Base-by-base conservation (phyloP, 371 early-diverging fungal species). In the Mucor irregularis region DNA sequence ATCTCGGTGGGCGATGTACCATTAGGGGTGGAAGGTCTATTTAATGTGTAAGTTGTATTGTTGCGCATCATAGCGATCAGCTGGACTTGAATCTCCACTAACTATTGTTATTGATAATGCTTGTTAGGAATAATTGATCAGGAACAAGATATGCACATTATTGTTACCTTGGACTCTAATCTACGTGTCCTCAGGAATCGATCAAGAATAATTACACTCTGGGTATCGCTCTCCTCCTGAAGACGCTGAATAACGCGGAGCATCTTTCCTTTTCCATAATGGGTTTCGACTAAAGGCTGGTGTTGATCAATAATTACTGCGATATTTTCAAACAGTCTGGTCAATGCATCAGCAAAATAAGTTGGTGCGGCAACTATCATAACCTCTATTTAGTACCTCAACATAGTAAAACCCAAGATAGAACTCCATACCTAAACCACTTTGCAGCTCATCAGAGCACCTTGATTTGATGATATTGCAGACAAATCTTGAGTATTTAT, bases 181-280 rank as follows among this genome's bases (percentile, higher is more conserved):
- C 66, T 71, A 28, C 66, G 71, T 42, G 49, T 57, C 49, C 56
- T 71, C 30, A 81, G 64, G 56, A 94, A 94, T 8, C 84, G 69
- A 60, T 93, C 90, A 17, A 97, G 43, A 19, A 95, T 80, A 55
- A 82, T 78, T n/a, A 73, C 64, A 33, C 88, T 83, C 45, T 93
- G 93, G 30, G 74, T 74, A 58, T 94, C 94, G 9, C 87, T 86
- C 61, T 95, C 96, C 61, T 90, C 86, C 66, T 96, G 94, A 35
- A 97, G 65, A 9, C 89, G 71, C 64, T 92, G 90, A 43, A 95
- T 90, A 5, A 96, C 85, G 16, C 91, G 80, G 14, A 94, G 68
- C 88, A 94, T 90, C n/a, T 85, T 80, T 8, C 96, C 95, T 4
- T 83, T 78, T 0, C 93, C 93, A 66, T 94, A 96, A 60, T 90